These are phyloP conservation scores for Citrus sinensis DNA, from an alignment of 345 rosid species.

Conservation along the genomic window DVS_A1.0 CM039165.1:37864001-37864500, in stretches of 20 bases:
- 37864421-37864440: slow-evolving; percentile 52
- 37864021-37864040: slow-evolving; percentile 46
- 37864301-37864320: slow-evolving; percentile 57
- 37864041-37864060: too few species aligned
- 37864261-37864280: slow-evolving; percentile 62
- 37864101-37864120: not conserved
- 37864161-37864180: slow-evolving; percentile 77
- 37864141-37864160: slow-evolving; percentile 67
- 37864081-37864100: too few species aligned
- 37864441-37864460: slow-evolving; percentile 68
- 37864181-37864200: slow-evolving; percentile 77
- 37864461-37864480: slow-evolving; percentile 67
- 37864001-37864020: slow-evolving; percentile 60
- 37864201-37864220: slow-evolving; percentile 79
- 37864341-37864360: slow-evolving; percentile 67
- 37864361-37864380: slow-evolving; percentile 68
- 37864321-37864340: slow-evolving; percentile 26
- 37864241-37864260: slow-evolving; percentile 83
- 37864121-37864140: slow-evolving; percentile 62
- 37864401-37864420: slow-evolving; percentile 56
- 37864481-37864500: slow-evolving; percentile 68
- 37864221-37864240: slow-evolving; percentile 51
- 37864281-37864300: slow-evolving; percentile 79
- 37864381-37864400: slow-evolving; percentile 76
- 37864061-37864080: too few species aligned